phyloP scores from a whole-genome alignment of 441 rosid species.

The Erodium moschatum region DNA sequence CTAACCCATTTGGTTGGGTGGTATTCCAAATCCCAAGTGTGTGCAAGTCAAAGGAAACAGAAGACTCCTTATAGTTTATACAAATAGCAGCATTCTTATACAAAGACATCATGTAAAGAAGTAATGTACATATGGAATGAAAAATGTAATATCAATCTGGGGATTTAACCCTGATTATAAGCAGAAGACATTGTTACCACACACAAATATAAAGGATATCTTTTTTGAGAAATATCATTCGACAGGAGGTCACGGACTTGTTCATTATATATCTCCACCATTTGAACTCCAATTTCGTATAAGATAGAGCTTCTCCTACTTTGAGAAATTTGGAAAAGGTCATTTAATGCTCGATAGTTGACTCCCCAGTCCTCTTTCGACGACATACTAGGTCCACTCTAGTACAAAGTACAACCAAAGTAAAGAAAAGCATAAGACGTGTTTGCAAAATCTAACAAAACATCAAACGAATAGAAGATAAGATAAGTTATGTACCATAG shows the following conservation, averaged over 20 bases:
- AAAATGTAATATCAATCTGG: not conserved
- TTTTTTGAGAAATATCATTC: conserved; percentile 38
- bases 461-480: not conserved
- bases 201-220: conserved; percentile 41
- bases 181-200: not conserved
- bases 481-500: conserved; percentile 54
- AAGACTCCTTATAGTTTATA: not conserved
- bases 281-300: conserved; percentile 59
- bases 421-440: conserved; percentile 14
- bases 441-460: conserved; percentile 29
- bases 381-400: conserved; percentile 78
- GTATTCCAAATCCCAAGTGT: conserved; percentile 89
- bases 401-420: conserved; percentile 19
- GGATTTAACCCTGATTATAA: not conserved
- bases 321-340: conserved; percentile 52
- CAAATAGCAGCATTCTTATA: not conserved
- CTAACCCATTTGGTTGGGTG: conserved; percentile 74
- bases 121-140: not conserved
- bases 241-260: conserved; percentile 60
- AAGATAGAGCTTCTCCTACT: conserved; percentile 32
- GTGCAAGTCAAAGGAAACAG: conserved; percentile 57
- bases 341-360: not conserved
- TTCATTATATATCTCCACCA: conserved; percentile 90
- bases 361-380: conserved; percentile 80
- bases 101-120: not conserved